Base-by-base conservation (phyloP, 208 protist genomes). In the Naegleria fowleri region DNA sequence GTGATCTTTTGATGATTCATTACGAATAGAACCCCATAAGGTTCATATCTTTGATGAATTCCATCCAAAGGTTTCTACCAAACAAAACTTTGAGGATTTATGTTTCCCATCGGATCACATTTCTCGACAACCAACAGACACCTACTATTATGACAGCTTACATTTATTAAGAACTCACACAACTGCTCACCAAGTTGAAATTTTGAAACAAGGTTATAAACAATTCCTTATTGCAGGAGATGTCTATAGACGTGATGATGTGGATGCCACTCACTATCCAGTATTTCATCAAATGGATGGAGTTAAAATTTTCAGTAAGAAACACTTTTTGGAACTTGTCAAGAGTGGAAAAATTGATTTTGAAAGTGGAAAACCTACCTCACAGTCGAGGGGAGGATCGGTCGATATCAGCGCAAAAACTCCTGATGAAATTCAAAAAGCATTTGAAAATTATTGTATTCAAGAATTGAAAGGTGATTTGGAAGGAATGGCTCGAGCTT, bases 241-340 rank as follows among this genome's bases (percentile, higher is more conserved):
- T 91, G 96, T 97, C 0, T 97, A 96, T 90, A 92, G 96, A n/a
- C 91, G 96, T 22, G 96, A 97, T 91, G 93, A 94, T 76, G 95
- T 97, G 58, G 96, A 97, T 92, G 38, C 75, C 79, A 94, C 94
- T 0, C 95, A 97, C 90, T 97, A 96, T 88, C 95, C 95, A 6
- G 92, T 93, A 40, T 96, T 96, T 88, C 94, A 95, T 90, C 95
- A 96, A 91, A 95, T 95, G 93, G 96, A 97, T 83, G 96, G 94
- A 67, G 93, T 95, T 25, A 91, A 83, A 38, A 40, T 93, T n/a
- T 94, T 94, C 40, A 91, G 84, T 59, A 5, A 90, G 59, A 16
- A 41, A 3, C 51, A 90, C 7, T 36, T 38, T 38, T 59, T 55
- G 11, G 83, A 87, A 22, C 22, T 90, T 15, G 88, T 48, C 22